Evolutionary conservation across 2,329 filamentous ascomycete species (phyloP), one percentile per base, ranked within the genome.

Genomic region (Exophiala sideris): DNA sequence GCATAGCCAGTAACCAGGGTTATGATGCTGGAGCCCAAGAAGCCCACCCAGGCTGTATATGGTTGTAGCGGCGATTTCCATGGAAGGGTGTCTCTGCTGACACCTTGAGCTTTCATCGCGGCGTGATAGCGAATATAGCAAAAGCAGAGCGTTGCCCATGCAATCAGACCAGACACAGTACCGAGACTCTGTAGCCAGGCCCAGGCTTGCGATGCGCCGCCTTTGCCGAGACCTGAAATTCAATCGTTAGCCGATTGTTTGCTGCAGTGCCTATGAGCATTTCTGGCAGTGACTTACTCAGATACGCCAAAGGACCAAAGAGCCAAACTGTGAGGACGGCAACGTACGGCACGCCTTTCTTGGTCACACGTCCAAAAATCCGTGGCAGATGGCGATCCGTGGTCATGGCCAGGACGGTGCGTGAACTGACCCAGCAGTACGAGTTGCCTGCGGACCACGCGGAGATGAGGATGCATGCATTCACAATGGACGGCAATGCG

Each of bases 381-480:
- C 76, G 79, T 5, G 91, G 91, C 0, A 89, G 91, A 68, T 94
- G 89, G 53, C 85, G 81, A 70, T 94, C 89, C 68, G 95, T 90
- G 41, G 91, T 91, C 2, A 96, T 80, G 3, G 91, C 91, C 21
- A 90, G 89, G 6, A 96, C 82, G 1, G 91, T 96, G 63, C 92
- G 86, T 1, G 89, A 94, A 20, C 89, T 92, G 35, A 90, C 92
- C 65, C 95, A 96, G 55, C 96, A 86, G 59, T 90, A 85, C 5
- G 89, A 91, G 71, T 96, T 96, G 53, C 90, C 90, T 57, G 96
- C 91, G 1, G 89, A 94, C 21, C 96, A 75, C 20, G 95, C 90
- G 16, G 91, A 87, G 57, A 95, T 83, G 67, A 96, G 83, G 68
- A 96, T 95, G 56, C 96, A 89, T 12, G 84, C 85, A 71, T 97